Evolutionary conservation across 2,329 filamentous ascomycete genomes (phyloP).

Genomic region (Ophiostoma sp.): DNA sequence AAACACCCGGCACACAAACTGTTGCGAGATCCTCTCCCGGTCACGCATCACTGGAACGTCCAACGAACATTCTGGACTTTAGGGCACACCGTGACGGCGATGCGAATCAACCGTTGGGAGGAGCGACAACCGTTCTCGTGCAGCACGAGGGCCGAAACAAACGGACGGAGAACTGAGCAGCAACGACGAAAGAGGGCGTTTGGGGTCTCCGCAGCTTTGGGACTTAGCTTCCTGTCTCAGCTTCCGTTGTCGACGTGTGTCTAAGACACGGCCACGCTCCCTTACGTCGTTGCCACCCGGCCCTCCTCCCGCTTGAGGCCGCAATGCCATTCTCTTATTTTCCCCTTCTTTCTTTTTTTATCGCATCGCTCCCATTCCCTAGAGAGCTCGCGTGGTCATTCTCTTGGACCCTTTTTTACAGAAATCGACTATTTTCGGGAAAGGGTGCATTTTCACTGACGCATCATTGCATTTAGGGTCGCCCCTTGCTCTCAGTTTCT

Average conservation of each 20-base stretch:
- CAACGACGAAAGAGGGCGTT: background rate
- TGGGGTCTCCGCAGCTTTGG: conserved; percentile 7
- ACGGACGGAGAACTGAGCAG: background rate
- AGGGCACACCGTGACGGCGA: background rate
- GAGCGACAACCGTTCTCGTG: background rate
- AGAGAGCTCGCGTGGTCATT: background rate
- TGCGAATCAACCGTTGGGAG: background rate
- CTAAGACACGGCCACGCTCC: conserved; percentile 18
- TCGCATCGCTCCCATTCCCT: background rate
- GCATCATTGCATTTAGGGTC: conserved; percentile 8
- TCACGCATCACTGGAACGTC: background rate
- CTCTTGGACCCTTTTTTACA: background rate
- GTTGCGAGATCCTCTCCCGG: background rate
- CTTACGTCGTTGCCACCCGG: conserved; percentile 16
- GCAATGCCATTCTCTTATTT: background rate
- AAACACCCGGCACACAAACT: background rate
- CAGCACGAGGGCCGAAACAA: background rate
- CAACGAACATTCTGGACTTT: background rate
- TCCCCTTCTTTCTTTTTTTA: background rate
- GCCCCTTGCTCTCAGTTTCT: background rate
- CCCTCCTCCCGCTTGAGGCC: background rate
- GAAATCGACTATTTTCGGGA: background rate
- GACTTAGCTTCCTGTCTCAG: conserved; percentile 19
- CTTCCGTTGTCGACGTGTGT: conserved; percentile 21
- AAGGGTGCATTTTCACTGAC: conserved; percentile 10